These are phyloP conservation scores for Phytopythium chamaehyphon DNA, from an alignment of 352 stramenopile genomes.

Conservation along the genomic window DNA sequence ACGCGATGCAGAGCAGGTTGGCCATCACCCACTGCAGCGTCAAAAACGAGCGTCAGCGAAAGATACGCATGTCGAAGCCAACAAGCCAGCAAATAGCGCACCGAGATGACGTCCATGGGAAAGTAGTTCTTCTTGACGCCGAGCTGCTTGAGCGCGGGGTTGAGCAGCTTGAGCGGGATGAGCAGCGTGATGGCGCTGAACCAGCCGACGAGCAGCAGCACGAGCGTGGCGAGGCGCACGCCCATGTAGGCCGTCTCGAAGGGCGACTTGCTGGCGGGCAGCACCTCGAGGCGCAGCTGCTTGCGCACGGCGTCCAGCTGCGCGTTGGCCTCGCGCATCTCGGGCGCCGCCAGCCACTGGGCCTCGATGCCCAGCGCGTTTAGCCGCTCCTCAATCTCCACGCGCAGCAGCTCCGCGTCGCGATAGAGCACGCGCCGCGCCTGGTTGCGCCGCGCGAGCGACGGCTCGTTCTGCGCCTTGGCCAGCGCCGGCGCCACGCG, in stretches of 20 bases:
- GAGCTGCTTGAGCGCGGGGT: slow-evolving; percentile 38
- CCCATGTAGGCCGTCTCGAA: slow-evolving; percentile 65
- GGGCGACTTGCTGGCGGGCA: slow-evolving; percentile 29
- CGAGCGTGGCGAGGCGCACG: slow-evolving; percentile 60
- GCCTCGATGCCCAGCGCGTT: slow-evolving; percentile 60
- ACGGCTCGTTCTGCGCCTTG: slow-evolving; percentile 26
- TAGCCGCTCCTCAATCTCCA: slow-evolving; percentile 78
- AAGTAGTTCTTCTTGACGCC: slow-evolving; percentile 77
- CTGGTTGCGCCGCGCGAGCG: slow-evolving; percentile 76
- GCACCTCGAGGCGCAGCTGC: slow-evolving; percentile 61
- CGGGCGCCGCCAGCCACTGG: slow-evolving; percentile 40
- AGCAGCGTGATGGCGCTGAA: slow-evolving; percentile 63
- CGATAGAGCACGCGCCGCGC: slow-evolving; percentile 58
- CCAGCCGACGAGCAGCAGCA: slow-evolving; percentile 68
- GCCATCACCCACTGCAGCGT: slow-evolving; percentile 30
- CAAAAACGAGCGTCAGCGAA: not conserved
- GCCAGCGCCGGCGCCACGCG: slow-evolving; percentile 40
- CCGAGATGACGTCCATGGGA: slow-evolving; percentile 69
- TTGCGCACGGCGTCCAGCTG: slow-evolving; percentile 60
- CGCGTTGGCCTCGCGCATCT: slow-evolving; percentile 45
- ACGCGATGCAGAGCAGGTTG: slow-evolving; percentile 47
- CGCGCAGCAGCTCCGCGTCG: slow-evolving; percentile 65
- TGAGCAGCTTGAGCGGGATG: slow-evolving; percentile 63
- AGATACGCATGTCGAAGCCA: not conserved
- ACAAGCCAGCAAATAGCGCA: slow-evolving; percentile 8